Conservation (phyloP, 345 rosid species). For the Citropsis articulata region DNA sequence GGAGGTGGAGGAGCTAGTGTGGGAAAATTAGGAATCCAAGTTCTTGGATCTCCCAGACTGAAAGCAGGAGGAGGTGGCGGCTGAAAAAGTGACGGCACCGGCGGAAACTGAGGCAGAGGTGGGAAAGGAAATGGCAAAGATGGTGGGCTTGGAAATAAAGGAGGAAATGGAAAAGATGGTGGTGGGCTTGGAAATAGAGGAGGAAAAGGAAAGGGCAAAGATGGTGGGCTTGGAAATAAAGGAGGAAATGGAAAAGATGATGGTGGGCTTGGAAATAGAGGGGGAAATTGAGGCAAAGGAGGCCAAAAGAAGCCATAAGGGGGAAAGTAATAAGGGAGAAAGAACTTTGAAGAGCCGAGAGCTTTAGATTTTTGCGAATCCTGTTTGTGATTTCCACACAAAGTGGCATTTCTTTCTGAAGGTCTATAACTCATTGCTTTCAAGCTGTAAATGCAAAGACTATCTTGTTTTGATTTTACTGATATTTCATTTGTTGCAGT, state of each 20-base stretch:
- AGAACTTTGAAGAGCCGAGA: constrained; percentile 50
- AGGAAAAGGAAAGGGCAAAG: background rate
- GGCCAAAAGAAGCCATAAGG: constrained; percentile 62
- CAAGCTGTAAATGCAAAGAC: constrained; percentile 80
- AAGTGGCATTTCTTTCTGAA: constrained; percentile 42
- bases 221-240: too few species aligned
- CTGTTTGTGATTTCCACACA: constrained; percentile 43
- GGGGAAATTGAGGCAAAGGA: constrained; percentile 26
- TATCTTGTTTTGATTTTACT: constrained; percentile 68
- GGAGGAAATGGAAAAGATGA: background rate
- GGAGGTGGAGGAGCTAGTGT: constrained; percentile 36
- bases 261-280: background rate
- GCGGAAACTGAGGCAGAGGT: constrained; percentile 7
- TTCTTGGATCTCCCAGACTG: constrained; percentile 39
- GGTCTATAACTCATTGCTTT: constrained; percentile 71
- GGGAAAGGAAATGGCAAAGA: constrained; percentile 36
- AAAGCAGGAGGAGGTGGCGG: constrained; percentile 36
- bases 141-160: constrained; percentile 19
- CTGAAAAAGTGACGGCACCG: constrained; percentile 19
- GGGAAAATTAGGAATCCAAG: constrained; percentile 50
- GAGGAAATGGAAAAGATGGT: constrained; percentile 12
- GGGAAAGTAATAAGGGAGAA: constrained; percentile 50
- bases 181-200: constrained; percentile 19
- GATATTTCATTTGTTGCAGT: constrained; percentile 62
- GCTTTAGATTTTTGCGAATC: constrained; percentile 14